Percentiles rank a stretch among this genome's conserved stretches.
These are phyloP conservation scores for Botrytis deweyae DNA, from an alignment of 2,329 filamentous ascomycete species.

Conservation along the genomic window DNA sequence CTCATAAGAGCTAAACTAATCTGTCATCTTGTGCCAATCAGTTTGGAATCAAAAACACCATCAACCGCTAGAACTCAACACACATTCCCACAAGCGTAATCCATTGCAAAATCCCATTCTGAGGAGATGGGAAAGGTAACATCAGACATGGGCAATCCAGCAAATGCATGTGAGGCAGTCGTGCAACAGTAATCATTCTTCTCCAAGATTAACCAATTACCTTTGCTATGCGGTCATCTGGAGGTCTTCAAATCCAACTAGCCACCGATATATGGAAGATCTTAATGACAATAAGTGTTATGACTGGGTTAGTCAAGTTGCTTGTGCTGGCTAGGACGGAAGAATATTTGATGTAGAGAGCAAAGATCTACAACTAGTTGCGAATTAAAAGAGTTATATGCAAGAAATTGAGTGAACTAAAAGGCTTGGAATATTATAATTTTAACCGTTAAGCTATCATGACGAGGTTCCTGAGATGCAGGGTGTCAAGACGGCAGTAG, in stretches of 20 bases:
- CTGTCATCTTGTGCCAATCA: neutral
- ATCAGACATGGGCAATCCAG: neutral
- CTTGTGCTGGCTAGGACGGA: neutral
- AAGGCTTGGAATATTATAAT: neutral
- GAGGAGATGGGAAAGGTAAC: neutral
- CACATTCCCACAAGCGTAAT: neutral
- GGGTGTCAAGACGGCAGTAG: neutral
- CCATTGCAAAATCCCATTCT: neutral
- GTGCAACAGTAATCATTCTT: constrained; percentile 3
- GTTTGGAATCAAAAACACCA: neutral
- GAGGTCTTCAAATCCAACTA: neutral
- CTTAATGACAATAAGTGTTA: too few relatives aligned
- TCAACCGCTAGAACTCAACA: neutral
- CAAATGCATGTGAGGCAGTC: neutral
- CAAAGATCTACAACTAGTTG: neutral
- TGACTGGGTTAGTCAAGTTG: neutral
- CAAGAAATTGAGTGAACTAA: neutral
- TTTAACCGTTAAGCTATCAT: neutral
- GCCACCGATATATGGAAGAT: neutral
- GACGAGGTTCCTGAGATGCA: neutral
- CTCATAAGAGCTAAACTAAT: neutral
- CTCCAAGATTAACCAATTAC: neutral
- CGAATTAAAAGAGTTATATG: neutral
- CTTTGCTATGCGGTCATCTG: neutral
- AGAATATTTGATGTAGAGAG: neutral